Evolutionary conservation across 495 filamentous ascomycete species (phyloP), one percentile per base, ranked within the genome.

Genomic region (Penicillium odoratum): DNA sequence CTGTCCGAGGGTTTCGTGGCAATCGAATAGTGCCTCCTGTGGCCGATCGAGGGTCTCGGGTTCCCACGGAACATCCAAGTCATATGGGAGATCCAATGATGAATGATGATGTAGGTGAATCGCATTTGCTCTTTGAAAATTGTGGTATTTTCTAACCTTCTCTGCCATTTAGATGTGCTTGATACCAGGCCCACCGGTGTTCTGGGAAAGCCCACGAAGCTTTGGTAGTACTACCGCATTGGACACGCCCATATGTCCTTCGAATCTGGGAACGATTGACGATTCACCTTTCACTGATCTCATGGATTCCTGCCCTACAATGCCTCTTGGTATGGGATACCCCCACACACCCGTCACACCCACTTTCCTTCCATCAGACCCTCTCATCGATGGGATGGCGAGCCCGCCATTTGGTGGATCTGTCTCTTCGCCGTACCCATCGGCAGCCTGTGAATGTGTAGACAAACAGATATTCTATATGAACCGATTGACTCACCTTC

Each of bases 401-500:
- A 74, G 69, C 55, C 70, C 65, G 5, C 64, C 70, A 7, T 65
- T 74, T 9, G 70, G 66, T 10, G 61, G 56, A 11, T 65, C 67
- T 0, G 48, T 68, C 5, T 56, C 67, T 7, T 69, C 67, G 0
- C 58, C 64, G 0, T 68, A 63, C 33, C 8, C 57, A 1, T 30
- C 40, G 1, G 60, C 66, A 16, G 58, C 59, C 18, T 79, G 76
- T 59, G 71, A 73, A 28, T 79, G 76, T 50, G 42, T 68, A 1
- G 69, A 74, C 25, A 63, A 64, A 36, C 68, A 75, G 16, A 58
- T 69, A 13, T 70, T 69, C 51, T 65, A 75, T 42, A 64, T 72
- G 66, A 69, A 68, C 46, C 71, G 68, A 21, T 59, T 79, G 21
- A 74, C 68, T 16, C 65, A 72, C 21, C 62, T 77, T 16, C 67